Evolutionary conservation across 2,329 filamentous ascomycete species (phyloP).

Genomic region (Zymoseptoria brevis): DNA sequence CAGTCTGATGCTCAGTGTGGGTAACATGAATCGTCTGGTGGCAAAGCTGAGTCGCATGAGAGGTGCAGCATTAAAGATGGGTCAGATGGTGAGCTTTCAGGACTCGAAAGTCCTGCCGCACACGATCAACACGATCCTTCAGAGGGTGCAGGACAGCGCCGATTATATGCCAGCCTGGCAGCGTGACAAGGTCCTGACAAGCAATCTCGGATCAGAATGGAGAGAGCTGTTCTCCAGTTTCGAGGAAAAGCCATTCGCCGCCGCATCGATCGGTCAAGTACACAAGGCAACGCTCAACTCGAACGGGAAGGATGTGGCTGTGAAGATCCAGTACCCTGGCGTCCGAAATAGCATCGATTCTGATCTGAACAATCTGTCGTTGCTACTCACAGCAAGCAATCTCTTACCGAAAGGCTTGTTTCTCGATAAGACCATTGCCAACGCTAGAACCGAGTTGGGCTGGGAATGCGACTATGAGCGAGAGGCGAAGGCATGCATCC

Average conservation of each 20-base stretch:
- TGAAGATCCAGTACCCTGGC: conserved; percentile 96
- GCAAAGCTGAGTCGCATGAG: conserved; percentile 92
- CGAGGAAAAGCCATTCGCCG: conserved; percentile 85
- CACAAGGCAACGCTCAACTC: conserved; percentile 75
- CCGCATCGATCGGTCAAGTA: conserved; percentile 94
- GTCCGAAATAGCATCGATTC: conserved; percentile 95
- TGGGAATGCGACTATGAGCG: conserved; percentile 97
- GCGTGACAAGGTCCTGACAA: conserved; percentile 70
- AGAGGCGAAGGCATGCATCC: conserved; percentile 71
- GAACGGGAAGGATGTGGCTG: conserved; percentile 69
- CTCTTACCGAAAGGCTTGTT: conserved; percentile 87
- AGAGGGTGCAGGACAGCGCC: conserved; percentile 89
- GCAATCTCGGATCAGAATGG: conserved; percentile 79
- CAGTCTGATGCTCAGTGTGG: conserved; percentile 78
- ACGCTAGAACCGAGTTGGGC: conserved; percentile 79
- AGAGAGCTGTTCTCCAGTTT: conserved; percentile 74
- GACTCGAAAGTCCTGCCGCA: conserved; percentile 90
- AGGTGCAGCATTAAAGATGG: conserved; percentile 91
- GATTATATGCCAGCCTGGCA: conserved; percentile 98
- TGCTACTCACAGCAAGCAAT: conserved; percentile 82
- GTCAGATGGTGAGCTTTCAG: conserved; percentile 97
- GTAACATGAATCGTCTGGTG: conserved; percentile 88
- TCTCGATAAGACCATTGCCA: conserved; percentile 94
- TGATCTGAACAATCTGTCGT: conserved; percentile 84
- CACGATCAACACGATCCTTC: conserved; percentile 79